Percentiles rank a stretch among this genome's conserved stretches.
Conservation (phyloP, 345 rosid genomes). For the Brassica carinata region DNA sequence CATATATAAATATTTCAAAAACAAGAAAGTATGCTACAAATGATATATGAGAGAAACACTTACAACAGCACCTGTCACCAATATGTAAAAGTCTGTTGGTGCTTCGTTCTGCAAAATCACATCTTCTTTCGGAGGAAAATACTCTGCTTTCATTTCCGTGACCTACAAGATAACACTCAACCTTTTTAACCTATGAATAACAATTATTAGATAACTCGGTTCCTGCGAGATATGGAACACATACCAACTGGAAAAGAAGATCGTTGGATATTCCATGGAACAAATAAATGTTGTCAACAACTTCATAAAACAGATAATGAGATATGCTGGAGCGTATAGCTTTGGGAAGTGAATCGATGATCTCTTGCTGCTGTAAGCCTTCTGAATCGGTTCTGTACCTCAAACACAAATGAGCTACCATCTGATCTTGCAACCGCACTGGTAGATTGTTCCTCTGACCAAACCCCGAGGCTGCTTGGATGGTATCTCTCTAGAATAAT, state of each 20-base stretch:
- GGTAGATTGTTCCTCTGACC: conserved; percentile 79
- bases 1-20: not conserved
- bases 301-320: conserved; percentile 68
- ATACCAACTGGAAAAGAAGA: conserved; percentile 92
- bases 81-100: conserved; percentile 80
- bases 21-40: not conserved
- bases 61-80: conserved; percentile 88
- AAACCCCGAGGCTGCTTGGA: conserved; percentile 78
- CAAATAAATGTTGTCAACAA: conserved; percentile 75
- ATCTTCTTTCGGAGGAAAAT: conserved; percentile 92
- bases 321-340: conserved; percentile 88
- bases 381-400: conserved; percentile 83
- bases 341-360: conserved; percentile 76
- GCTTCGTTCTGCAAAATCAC: conserved; percentile 93
- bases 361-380: conserved; percentile 93
- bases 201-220: not conserved
- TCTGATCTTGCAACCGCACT: conserved; percentile 79
- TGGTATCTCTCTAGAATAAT: conserved; percentile 72
- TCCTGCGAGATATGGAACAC: not conserved
- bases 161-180: conserved; percentile 48
- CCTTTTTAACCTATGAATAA: too few relatives aligned
- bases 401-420: conserved; percentile 87
- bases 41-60: conserved; percentile 7
- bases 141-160: conserved; percentile 90
- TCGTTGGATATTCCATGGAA: conserved; percentile 89